phyloP scores from a whole-genome alignment of 2,329 filamentous ascomycete species.

The Botrytis pseudocinerea region DNA sequence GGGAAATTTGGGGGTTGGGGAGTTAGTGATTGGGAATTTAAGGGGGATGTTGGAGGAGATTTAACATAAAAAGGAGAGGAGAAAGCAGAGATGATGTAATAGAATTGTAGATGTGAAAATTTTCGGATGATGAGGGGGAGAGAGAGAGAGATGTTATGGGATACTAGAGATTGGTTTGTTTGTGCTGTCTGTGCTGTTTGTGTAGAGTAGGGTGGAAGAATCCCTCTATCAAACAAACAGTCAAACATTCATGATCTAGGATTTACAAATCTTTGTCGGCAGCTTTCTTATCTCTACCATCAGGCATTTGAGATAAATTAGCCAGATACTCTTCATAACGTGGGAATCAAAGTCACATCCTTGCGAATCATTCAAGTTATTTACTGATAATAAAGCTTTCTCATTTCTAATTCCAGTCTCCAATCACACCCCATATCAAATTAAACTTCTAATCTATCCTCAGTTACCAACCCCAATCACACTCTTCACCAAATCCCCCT shows the following conservation, averaged over 20 bases:
- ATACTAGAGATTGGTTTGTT: not conserved
- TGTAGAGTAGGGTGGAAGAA: not conserved
- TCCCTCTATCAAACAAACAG: not conserved
- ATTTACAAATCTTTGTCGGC: accelerated
- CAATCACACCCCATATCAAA: not conserved
- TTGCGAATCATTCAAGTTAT: not conserved
- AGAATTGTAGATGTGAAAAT: not conserved
- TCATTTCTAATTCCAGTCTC: not conserved
- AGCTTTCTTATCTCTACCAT: too few relatives aligned
- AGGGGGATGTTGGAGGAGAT: not conserved
- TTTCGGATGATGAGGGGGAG: not conserved
- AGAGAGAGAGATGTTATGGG: not conserved
- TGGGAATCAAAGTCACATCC: not conserved
- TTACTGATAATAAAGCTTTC: not conserved
- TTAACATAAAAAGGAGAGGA: not conserved
- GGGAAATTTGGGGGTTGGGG: constrained; percentile 57
- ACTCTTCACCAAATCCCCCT: accelerated
- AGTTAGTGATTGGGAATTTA: not conserved
- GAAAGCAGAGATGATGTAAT: not conserved
- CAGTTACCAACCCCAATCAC: not conserved
- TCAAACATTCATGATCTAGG: not conserved
- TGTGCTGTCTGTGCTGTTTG: not conserved
- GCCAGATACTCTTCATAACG: not conserved
- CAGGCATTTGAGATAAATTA: not conserved
- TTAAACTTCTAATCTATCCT: not conserved